A percentile compares a stretch with the other conserved stretches of the same genome.
Evolutionary conservation across 2,329 filamentous ascomycete species (phyloP).

Genomic region (Pseudocercospora vitis): DNA sequence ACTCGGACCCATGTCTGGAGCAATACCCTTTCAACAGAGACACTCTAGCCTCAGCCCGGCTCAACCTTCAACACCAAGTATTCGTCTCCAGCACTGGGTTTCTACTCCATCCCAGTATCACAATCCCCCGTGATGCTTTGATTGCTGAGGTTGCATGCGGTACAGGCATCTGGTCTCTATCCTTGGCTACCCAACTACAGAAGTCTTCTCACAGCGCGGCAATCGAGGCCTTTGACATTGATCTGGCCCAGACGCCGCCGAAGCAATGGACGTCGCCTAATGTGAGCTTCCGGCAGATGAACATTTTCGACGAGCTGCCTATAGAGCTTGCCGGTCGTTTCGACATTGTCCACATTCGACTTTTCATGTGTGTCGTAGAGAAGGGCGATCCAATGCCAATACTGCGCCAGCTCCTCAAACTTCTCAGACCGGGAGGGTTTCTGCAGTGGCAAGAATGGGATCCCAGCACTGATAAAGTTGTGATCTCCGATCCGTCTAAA

Average conservation of each 20-base stretch:
- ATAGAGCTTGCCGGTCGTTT: conserved; percentile 13
- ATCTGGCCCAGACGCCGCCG: conserved; percentile 21
- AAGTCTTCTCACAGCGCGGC: not conserved
- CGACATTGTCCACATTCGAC: conserved; percentile 29
- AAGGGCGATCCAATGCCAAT: conserved; percentile 26
- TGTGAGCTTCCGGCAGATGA: conserved; percentile 19
- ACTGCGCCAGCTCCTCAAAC: conserved; percentile 20
- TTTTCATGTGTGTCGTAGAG: conserved; percentile 24
- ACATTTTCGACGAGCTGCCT: conserved; percentile 20
- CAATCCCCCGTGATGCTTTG: conserved; percentile 7
- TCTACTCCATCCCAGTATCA: conserved; percentile 34
- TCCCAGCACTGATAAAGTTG: conserved; percentile 11
- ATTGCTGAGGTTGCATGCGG: conserved; percentile 26
- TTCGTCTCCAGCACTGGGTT: conserved; percentile 34
- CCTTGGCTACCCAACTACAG: not conserved
- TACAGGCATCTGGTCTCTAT: conserved; percentile 26
- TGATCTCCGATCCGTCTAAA: conserved; percentile 10
- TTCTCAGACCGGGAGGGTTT: conserved; percentile 29
- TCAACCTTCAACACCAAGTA: conserved; percentile 37
- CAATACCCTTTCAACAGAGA: conserved; percentile 24
- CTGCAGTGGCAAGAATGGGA: conserved; percentile 31
- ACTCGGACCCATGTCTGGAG: not conserved
- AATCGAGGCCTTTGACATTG: conserved; percentile 31
- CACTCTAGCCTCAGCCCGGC: conserved; percentile 21
- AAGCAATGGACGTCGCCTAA: conserved; percentile 24